Evolutionary conservation across 2,329 filamentous ascomycete genomes (phyloP).

Genomic region (Talaromyces sp.): DNA sequence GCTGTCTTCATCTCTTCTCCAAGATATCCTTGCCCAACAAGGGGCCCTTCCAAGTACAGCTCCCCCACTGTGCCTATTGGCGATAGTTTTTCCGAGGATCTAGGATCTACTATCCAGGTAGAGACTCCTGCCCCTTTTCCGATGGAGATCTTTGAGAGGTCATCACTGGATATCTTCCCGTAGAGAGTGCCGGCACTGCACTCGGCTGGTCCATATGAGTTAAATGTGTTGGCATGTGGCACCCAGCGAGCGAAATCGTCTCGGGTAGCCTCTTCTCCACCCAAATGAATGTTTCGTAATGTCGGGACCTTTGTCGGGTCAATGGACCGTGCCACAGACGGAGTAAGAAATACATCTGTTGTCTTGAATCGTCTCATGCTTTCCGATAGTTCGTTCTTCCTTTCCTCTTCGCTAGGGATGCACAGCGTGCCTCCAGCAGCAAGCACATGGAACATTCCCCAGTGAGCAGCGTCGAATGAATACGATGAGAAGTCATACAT

Average conservation of each 20-base stretch:
- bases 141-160: background rate
- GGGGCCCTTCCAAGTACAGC: conserved; percentile 43
- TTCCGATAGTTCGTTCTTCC: conserved; percentile 24
- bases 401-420: conserved; percentile 53
- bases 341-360: conserved; percentile 59
- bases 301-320: conserved; percentile 26
- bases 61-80: conserved; percentile 43
- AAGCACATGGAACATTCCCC: conserved; percentile 56
- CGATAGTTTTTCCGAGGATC: conserved; percentile 67
- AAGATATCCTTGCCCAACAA: conserved; percentile 48
- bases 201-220: conserved; percentile 35
- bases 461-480: conserved; percentile 54
- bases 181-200: conserved; percentile 9
- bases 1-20: conserved; percentile 41
- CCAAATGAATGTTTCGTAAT: conserved; percentile 45
- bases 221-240: conserved; percentile 50
- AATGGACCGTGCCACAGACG: conserved; percentile 54
- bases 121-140: conserved; percentile 5
- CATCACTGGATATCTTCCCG: background rate
- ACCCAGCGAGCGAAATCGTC: conserved; percentile 66
- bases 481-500: conserved; percentile 53
- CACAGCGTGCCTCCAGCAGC: conserved; percentile 60
- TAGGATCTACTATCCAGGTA: conserved; percentile 26
- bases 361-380: conserved; percentile 53
- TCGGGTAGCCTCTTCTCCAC: conserved; percentile 43